Evolutionary conservation across 495 filamentous ascomycete species (phyloP), one percentile per base, ranked within the genome.

Genomic region (Penicillium crystallinum): DNA sequence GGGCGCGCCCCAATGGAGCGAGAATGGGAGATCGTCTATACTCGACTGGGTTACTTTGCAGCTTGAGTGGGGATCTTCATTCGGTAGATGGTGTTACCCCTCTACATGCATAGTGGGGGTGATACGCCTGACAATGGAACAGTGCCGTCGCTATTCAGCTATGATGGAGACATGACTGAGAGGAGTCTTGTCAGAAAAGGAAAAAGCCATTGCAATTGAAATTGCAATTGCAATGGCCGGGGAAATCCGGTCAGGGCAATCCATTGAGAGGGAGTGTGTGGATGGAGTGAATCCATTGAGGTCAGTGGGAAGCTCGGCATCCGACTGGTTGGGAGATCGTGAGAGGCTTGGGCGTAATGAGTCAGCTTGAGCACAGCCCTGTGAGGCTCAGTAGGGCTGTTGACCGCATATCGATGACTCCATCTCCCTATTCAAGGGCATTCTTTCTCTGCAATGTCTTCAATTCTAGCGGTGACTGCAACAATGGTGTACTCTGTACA

Each of bases 1-100:
- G 53, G 35, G 34, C 30, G 23, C 23, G 19, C 29, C 47, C 56
- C 44, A 55, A 54, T 59, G 11, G 25, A 29, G 48, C 21, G 18
- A 27, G 49, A 47, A 46, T 35, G 25, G 31, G 12, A 9, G 11
- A 19, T 34, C 12, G 3, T 21, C 30, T 33, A 31, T 4, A 31
- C 29, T 31, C 3, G 33, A 35, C 33, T 35, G 33, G 33, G 14
- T 6, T 35, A 35, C 33, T 35, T 31, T 35, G 33, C 33, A 35
- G 30, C 30, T 35, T 1, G 6, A 35, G 33, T 35, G 33, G 33
- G 14, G 29, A 10, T 9, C n/a, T n/a, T n/a, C n/a, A n/a, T 27
- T 27, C 23, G 3, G 23, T 27, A 27, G 23, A 27, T 7, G 3
- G 3, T 7, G 7, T 45, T 45, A 44, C 41, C 42, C 42, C 42